phyloP scores from a whole-genome alignment of 331 rosid genomes.

The Malus hybrid region DNA sequence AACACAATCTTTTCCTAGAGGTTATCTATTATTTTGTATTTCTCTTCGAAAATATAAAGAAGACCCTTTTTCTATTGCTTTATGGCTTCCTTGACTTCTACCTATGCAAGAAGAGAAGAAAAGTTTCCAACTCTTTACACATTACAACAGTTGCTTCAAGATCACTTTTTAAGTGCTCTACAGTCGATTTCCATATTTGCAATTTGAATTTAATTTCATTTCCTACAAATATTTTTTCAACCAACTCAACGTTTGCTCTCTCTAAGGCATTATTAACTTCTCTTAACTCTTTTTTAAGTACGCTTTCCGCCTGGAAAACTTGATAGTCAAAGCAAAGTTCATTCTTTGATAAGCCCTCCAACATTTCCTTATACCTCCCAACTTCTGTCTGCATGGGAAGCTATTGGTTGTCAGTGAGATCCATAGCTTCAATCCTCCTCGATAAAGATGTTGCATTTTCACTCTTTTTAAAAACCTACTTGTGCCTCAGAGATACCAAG shows the following conservation, averaged over 20 bases:
- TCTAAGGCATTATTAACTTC: conserved; percentile 45
- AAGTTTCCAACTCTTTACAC: conserved; percentile 65
- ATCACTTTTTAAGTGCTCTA: conserved; percentile 39
- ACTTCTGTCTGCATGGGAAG: conserved; percentile 24
- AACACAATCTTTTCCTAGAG: conserved; percentile 37
- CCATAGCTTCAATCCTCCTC: neutral
- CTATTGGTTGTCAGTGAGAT: conserved; percentile 23
- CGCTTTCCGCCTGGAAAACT: conserved; percentile 27
- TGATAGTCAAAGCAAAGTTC: conserved; percentile 40
- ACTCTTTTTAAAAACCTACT: conserved; percentile 21
- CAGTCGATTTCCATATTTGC: conserved; percentile 50
- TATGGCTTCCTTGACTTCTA: conserved; percentile 46
- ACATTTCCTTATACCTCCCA: no score
- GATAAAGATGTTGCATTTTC: conserved; percentile 7
- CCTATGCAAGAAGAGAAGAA: conserved; percentile 54
- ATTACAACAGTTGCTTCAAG: conserved; percentile 40
- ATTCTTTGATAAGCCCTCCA: neutral
- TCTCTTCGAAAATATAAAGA: conserved; percentile 28
- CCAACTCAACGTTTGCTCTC: conserved; percentile 45
- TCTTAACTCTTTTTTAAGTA: conserved; percentile 28
- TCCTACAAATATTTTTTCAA: conserved; percentile 45
- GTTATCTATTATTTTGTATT: conserved; percentile 27
- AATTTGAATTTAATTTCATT: conserved; percentile 65
- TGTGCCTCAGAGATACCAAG: conserved; percentile 57
- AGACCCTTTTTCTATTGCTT: conserved; percentile 51